Conservation (phyloP, 805 yeast species). For the Monosporozyma solicola region DNA sequence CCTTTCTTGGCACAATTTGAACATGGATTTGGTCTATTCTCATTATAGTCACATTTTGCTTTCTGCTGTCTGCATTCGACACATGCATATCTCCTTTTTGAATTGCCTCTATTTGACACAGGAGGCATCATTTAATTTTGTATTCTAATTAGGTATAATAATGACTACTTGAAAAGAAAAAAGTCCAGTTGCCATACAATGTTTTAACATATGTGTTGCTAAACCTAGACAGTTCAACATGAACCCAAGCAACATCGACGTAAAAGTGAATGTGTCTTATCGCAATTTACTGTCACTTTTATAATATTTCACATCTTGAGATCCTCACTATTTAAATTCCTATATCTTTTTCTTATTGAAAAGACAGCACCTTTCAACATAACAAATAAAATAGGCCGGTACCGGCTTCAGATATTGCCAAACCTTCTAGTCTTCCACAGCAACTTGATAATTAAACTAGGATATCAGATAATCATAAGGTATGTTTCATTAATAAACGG, state of each 20-base stretch:
- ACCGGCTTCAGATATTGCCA: too few species aligned
- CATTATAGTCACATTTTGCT: conserved; percentile 77
- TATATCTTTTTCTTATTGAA: too few species aligned
- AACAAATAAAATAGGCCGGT: too few species aligned
- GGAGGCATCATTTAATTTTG: background rate
- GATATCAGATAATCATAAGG: too few species aligned
- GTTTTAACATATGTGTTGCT: too few species aligned
- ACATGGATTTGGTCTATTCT: conserved; percentile 66
- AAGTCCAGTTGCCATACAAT: too few species aligned
- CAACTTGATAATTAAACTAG: too few species aligned
- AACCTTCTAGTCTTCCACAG: too few species aligned
- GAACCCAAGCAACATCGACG: background rate
- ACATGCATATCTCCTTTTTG: conserved; percentile 55
- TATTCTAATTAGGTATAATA: too few species aligned
- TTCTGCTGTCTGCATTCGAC: conserved; percentile 95
- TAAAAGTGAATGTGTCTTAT: background rate
- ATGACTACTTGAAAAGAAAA: too few species aligned
- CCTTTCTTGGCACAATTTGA: conserved; percentile 67
- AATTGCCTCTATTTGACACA: background rate
- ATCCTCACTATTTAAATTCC: too few species aligned
- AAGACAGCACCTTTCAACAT: too few species aligned
- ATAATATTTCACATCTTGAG: background rate
- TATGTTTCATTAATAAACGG: background rate
- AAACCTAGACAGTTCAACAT: background rate
- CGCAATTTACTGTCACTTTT: background rate